Base-by-base conservation (phyloP, 2,329 filamentous ascomycete species). In the Anthostomella pinea region DNA sequence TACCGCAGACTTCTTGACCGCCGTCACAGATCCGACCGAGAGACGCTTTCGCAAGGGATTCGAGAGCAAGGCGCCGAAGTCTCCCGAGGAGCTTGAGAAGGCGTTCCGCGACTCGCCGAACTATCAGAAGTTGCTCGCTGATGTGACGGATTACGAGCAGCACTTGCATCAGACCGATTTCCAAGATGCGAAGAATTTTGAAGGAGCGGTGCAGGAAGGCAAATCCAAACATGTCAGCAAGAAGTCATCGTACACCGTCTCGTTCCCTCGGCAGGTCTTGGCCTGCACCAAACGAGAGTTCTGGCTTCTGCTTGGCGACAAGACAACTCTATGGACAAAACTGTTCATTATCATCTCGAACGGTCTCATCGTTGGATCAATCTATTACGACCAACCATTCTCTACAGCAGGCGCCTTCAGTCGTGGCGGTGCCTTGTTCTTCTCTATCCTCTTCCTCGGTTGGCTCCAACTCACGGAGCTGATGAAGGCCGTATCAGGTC, bases 251-350 rank as follows among this genome's bases (percentile, higher is more conserved):
- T 93, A 88, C 62, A 91, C 86, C 0, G 79, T 91, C 37, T 85
- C 81, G 8, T 85, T 90, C 54, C 65, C 73, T 27, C 73, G 78
- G 5, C 87, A 93, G 61, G 81, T 93, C 2, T 56, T 76, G 18
- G 78, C 79, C 6, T 69, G 83, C 66, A 84, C 83, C 0, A 72
- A 79, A 48, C 76, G 87, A 26, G 85, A 93, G 60, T 81, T 87
- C 41, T 89, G 85, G 83, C 73, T 94, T 19, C 76, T 89, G 18
- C 75, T 77, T 56, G 86, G 86, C 24, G 85, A 94, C 61, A 81
- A 74, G 41, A 81, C 80, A 1, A 83, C 85, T 0, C 70, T 93
- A 1, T 83, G 81, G 59, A 91, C 85, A 25, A 93, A 91, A 49
- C 73, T 85, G 41, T 85, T 88, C 62, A 87, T 88, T 56, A 85